Evolutionary conservation across 2,329 filamentous ascomycete species (phyloP).

Genomic region (Xylaria sp.): DNA sequence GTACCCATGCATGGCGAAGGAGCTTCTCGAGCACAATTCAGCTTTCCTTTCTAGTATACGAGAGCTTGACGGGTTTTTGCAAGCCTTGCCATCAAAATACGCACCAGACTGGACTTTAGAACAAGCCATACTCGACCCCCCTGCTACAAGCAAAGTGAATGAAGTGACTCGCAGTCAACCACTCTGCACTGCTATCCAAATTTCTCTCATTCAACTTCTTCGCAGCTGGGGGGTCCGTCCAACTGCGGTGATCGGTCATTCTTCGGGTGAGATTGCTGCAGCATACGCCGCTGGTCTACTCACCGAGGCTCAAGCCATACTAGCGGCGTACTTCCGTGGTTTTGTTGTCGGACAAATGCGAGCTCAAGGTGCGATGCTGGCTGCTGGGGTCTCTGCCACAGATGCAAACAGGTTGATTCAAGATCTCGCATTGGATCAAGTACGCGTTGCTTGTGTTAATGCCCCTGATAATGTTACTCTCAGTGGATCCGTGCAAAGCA

Average conservation of each 20-base stretch:
- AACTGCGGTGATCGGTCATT: conserved; percentile 43
- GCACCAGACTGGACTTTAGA: conserved; percentile 36
- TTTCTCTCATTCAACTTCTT: conserved; percentile 39
- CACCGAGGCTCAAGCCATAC: conserved; percentile 33
- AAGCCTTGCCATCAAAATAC: neutral
- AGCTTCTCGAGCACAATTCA: conserved; percentile 41
- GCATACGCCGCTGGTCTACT: conserved; percentile 54
- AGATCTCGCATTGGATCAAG: neutral
- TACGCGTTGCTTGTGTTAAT: conserved; percentile 4
- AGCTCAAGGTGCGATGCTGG: conserved; percentile 41
- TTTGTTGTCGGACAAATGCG: conserved; percentile 8
- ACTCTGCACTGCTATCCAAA: conserved; percentile 44
- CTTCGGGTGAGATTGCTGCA: conserved; percentile 55
- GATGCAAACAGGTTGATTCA: conserved; percentile 14
- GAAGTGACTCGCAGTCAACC: conserved; percentile 36
- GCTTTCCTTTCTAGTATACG: conserved; percentile 39
- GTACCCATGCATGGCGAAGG: conserved; percentile 48
- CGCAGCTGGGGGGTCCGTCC: conserved; percentile 34
- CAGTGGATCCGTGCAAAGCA: neutral
- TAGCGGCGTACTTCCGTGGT: conserved; percentile 42
- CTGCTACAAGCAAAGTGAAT: conserved; percentile 20
- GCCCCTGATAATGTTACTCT: neutral
- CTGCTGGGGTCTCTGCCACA: conserved; percentile 27
- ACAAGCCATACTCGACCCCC: conserved; percentile 22
- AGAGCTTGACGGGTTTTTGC: conserved; percentile 31